Base-by-base conservation (phyloP, 2,329 filamentous ascomycete species). In the Talaromyces sp. region DNA sequence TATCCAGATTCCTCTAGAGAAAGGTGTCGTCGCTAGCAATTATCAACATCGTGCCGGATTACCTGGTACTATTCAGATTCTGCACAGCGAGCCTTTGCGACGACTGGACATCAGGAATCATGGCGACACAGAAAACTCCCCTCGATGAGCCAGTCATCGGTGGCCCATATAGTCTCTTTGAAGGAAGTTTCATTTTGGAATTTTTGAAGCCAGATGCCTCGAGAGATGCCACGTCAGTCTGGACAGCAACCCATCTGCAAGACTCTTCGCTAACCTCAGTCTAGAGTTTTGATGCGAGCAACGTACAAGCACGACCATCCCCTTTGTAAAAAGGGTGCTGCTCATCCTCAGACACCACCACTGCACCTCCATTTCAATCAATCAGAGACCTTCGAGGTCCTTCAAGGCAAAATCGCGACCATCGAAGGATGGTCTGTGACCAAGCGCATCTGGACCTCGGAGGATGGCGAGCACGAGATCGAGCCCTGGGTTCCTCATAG, bases 121-220 rank as follows among this genome's bases (percentile, higher is more conserved):
- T 54, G 51, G 51, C 17, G 7, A 3, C 27, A 34, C 51, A 54
- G 51, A 54, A 31, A 19, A 34, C 51, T 3, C 56, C 34, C 56
- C 22, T 43, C 56, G 36, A 59, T 13, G 56, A 59, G 36, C 56
- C 34, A 8, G 56, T 59, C 19, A 59, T 59, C 29, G 19, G 27
- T 29, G 56, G 56, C 22, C 56, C 56, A n/a, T 43, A 25, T n/a
- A 43, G 19, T 59, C 56, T 59, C 13, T 59, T 59, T 11, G 56
- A 59, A 59, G 56, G 56, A n/a, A 59, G 56, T 43, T 59, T 59
- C 15, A 59, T 43, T 29, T 27, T 59, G 34, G 56, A 59, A 6
- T 59, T 59, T 13, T 59, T 59, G 56, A 36, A 43, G 19, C 56
- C 56, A 59, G 36, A 59, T 43, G 19, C 56, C 22, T 59, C 56